These are phyloP conservation scores for Neonectria faginata DNA, from an alignment of 2,329 filamentous ascomycete species.

Conservation along the genomic window DNA sequence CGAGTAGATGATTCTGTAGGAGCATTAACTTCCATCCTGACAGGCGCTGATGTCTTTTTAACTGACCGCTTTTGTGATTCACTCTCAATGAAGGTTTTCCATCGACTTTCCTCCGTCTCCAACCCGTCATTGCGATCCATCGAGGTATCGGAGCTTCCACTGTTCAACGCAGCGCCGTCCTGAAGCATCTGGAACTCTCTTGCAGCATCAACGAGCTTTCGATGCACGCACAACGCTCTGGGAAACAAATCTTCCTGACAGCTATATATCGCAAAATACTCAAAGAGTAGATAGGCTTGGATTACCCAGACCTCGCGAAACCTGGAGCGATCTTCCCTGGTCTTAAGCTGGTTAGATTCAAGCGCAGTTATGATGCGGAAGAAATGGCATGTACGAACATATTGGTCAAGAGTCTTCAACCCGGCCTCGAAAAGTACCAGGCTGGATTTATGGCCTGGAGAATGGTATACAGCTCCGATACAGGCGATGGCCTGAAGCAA, in stretches of 20 bases:
- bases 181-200: constrained; percentile 27
- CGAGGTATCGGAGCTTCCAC: constrained; percentile 13
- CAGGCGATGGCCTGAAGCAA: constrained; percentile 28
- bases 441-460: constrained; percentile 15
- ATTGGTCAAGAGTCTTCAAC: constrained; percentile 17
- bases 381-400: constrained; percentile 3
- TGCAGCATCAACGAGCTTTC: constrained; percentile 18
- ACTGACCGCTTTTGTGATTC: constrained; percentile 26
- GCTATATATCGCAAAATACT: constrained; percentile 27
- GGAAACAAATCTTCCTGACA: constrained; percentile 26
- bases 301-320: constrained; percentile 27
- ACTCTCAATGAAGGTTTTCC: constrained; percentile 24
- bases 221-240: constrained; percentile 13
- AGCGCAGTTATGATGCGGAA: not conserved
- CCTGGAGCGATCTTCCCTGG: constrained; percentile 20
- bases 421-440: constrained; percentile 19
- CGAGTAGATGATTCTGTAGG: constrained; percentile 19
- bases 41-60: too few species aligned
- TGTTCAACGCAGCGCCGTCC: constrained; percentile 17
- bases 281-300: constrained; percentile 26
- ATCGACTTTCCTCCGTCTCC: constrained; percentile 14
- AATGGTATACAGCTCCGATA: constrained; percentile 20
- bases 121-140: constrained; percentile 13
- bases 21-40: not conserved
- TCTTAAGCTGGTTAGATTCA: constrained; percentile 9